Evolutionary conservation across 345 rosid species (phyloP).

Genomic region (Citrus trifoliata): DNA sequence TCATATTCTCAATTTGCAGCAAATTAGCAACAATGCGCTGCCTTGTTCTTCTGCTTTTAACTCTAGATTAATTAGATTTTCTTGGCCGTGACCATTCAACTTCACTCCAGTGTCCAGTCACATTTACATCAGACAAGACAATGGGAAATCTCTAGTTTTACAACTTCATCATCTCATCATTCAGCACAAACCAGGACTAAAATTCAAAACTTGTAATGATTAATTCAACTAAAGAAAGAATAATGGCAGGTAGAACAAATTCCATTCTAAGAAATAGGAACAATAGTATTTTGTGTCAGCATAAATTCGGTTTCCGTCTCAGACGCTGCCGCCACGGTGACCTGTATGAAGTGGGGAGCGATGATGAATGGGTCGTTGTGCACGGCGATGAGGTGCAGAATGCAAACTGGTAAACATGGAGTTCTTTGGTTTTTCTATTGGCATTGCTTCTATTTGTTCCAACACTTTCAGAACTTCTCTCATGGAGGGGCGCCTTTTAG

Average conservation of each 20-base stretch:
- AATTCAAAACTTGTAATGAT: not conserved
- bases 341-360: slow-evolving; percentile 10
- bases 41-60: no score
- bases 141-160: not conserved
- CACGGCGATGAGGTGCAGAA: slow-evolving; percentile 3
- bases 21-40: no score
- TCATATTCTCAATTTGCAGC: no score
- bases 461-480: slow-evolving; percentile 44
- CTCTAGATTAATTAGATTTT: no score
- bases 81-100: not conserved
- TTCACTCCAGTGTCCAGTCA: not conserved
- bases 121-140: not conserved
- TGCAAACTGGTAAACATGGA: not conserved
- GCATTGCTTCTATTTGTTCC: slow-evolving; percentile 38
- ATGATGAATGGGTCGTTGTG: slow-evolving; percentile 1
- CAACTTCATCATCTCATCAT: not conserved
- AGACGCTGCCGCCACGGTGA: not conserved
- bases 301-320: not conserved
- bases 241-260: not conserved
- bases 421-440: slow-evolving; percentile 18
- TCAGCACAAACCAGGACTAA: not conserved
- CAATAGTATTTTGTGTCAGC: not conserved
- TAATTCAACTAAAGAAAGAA: not conserved
- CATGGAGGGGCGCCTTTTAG: slow-evolving; percentile 57
- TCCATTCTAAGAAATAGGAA: not conserved